Base-by-base conservation (phyloP, 495 filamentous ascomycete genomes). In the Talaromyces nanjingensis region DNA sequence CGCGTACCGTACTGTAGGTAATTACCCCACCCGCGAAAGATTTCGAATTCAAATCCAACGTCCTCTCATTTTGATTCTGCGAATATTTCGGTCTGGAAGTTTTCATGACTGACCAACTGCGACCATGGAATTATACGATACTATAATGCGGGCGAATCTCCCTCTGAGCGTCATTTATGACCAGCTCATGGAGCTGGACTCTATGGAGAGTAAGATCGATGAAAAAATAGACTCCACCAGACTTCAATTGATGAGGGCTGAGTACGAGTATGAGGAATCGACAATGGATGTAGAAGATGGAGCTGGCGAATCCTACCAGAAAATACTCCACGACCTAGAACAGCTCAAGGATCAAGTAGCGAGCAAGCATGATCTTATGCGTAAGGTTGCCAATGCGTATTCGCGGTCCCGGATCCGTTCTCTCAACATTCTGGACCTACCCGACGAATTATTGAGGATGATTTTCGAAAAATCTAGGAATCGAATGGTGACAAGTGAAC, bases 171-270 rank as follows among this genome's bases (percentile, higher is more conserved):
- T 7, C 8, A 54, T 54, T 54, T 54, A 54, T 25, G 3, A 54
- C 49, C 49, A 54, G 22, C 49, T 54, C 49, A 54, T 54, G 49
- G 49, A 54, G 49, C 85, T 98, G 42, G 93, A 98, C 70, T 83
- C 97, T 16, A 96, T n/a, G n/a, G n/a, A n/a, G n/a, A n/a, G n/a
- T n/a, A n/a, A n/a, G n/a, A n/a, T n/a, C n/a, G n/a, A n/a, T n/a
- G n/a, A n/a, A n/a, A n/a, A n/a, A n/a, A n/a, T n/a, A n/a, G n/a
- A n/a, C n/a, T n/a, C n/a, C n/a, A n/a, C n/a, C n/a, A n/a, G n/a
- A n/a, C n/a, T n/a, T 54, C 49, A 54, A 54, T 54, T 22, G 49
- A 54, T 7, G 49, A 54, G 16, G 24, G 49, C 49, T 22, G 12
- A 54, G 49, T 54, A 25, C 9, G n/a, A n/a, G n/a, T n/a, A n/a